Evolutionary conservation across 331 rosid genomes (phyloP).

Genomic region (Acacia pycnantha): DNA sequence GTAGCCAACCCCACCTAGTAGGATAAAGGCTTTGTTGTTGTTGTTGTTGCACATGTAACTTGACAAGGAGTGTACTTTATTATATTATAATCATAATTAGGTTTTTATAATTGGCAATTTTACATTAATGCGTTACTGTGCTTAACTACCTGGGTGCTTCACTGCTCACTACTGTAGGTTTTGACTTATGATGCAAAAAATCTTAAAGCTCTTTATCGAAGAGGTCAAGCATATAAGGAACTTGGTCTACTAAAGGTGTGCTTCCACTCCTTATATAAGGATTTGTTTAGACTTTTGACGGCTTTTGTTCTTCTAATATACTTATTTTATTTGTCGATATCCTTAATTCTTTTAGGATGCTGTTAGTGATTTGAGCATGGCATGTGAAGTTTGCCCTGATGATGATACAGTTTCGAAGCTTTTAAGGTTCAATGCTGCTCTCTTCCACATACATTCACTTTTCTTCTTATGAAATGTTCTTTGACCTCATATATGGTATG

Average conservation of each 20-base stretch:
- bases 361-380: constrained; percentile 71
- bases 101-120: constrained; percentile 20
- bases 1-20: no score
- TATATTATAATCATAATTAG: background rate
- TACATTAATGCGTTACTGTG: constrained; percentile 14
- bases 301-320: background rate
- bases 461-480: constrained; percentile 2
- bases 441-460: constrained; percentile 8
- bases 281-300: background rate
- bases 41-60: background rate
- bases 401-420: constrained; percentile 73
- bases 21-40: no score
- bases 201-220: constrained; percentile 92
- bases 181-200: constrained; percentile 72
- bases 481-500: constrained; percentile 2
- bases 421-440: constrained; percentile 52
- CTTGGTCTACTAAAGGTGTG: constrained; percentile 70
- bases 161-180: constrained; percentile 52
- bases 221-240: constrained; percentile 98
- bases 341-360: constrained; percentile 62
- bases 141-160: constrained; percentile 7
- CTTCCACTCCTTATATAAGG: constrained; percentile 19
- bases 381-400: constrained; percentile 69
- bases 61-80: background rate
- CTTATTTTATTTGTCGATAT: constrained; percentile 21